Evolutionary conservation across 148 eudicot species (phyloP), one percentile per base, ranked within the genome.

Genomic region (Salicornia ramosissima): DNA sequence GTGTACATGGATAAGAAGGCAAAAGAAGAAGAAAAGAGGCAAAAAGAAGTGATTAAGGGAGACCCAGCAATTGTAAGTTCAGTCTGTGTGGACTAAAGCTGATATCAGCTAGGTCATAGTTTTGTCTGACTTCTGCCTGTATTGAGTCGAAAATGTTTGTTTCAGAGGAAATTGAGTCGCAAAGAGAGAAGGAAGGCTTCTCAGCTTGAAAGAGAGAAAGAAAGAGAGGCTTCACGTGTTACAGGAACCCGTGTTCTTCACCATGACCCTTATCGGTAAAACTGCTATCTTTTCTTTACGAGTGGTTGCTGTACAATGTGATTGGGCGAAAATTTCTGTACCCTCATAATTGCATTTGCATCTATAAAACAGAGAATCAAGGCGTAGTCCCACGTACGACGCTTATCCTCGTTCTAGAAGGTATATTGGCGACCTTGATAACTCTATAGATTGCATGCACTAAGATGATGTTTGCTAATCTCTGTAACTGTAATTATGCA

Each of bases 1-100:
- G 93, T 94, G 50, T 94, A 82, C 78, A 90, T 87, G 97, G 99
- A 94, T 75, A 91, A 94, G 80, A 94, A 91, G 82, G 96, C 97
- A 61, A 94, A 91, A 72, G 97, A 90, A 78, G 99, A 94, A 72
- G 96, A 85, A 75, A 90, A 77, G 81, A 94, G 85, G 83, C 99
- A 94, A 81, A 91, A 91, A 68, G 99, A 94, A 86, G 87, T 89
- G 74, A 88, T 94, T 66, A 94, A 94, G 86, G 99, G 99, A 64
- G 99, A 94, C 84, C 97, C 99, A 70, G 81, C 99, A 42, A 87
- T 90, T 82, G 97, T 94, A 87, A 82, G 96, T 85, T 67, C 74
- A 45, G 22, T 33, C 36, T 18, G 30, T 56, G 14, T 76, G 51
- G 24, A 40, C 39, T 28, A 25, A 26, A 65, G 42, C 43, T 75